A percentile compares a stretch with the other conserved stretches of the same genome.
These are phyloP conservation scores for Plasmodium malariae DNA, from an alignment of 169 alveolate genomes.

Conservation along the genomic window DNA sequence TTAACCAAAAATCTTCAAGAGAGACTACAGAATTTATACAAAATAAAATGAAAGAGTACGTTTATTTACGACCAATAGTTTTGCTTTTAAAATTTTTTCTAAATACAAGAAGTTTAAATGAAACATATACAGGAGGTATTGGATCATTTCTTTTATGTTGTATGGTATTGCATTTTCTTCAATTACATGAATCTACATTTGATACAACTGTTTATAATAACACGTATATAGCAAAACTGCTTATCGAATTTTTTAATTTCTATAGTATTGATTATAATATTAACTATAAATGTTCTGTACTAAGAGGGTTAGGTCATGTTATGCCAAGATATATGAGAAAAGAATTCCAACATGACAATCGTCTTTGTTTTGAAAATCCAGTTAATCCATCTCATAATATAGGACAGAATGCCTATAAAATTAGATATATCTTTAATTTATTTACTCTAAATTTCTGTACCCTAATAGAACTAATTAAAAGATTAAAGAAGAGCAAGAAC, in stretches of 20 bases:
- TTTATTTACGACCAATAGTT: conserved; percentile 85
- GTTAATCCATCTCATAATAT: conserved; percentile 52
- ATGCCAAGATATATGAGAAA: conserved; percentile 79
- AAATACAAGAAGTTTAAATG: conserved; percentile 83
- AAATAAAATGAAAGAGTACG: conserved; percentile 77
- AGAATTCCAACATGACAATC: conserved; percentile 26
- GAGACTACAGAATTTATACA: conserved; percentile 49
- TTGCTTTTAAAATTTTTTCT: conserved; percentile 81
- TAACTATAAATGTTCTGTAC: conserved; percentile 74
- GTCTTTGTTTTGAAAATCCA: conserved; percentile 82
- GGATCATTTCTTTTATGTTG: conserved; percentile 85
- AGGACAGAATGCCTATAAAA: conserved; percentile 68
- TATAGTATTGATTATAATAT: conserved; percentile 82
- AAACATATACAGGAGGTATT: conserved; percentile 85
- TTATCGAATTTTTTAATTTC: conserved; percentile 83
- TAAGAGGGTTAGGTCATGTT: conserved; percentile 84
- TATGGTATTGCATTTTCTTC: conserved; percentile 85
- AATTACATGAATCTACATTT: conserved; percentile 80
- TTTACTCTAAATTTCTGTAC: conserved; percentile 54
- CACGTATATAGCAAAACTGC: conserved; percentile 73
- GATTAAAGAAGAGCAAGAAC: not conserved
- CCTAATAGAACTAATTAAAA: not conserved
- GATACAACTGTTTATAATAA: conserved; percentile 55
- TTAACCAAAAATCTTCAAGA: conserved; percentile 61
- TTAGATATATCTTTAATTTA: conserved; percentile 75